A percentile compares a stretch with the other conserved stretches of the same genome.
These are phyloP conservation scores for Camellia granthamiana DNA, from an alignment of 148 eudicot genomes.

Conservation along the genomic window DNA sequence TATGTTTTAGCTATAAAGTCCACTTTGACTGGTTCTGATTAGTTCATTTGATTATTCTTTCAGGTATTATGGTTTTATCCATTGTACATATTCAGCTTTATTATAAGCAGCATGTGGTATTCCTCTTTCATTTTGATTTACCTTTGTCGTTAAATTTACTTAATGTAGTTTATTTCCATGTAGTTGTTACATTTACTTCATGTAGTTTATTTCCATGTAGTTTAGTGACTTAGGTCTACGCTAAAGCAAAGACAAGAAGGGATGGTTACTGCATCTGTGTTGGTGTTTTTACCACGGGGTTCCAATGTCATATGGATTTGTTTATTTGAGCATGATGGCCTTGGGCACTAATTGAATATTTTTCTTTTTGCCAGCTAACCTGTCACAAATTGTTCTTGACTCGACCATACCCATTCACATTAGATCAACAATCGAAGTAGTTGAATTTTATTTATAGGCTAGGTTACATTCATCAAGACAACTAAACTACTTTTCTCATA, in stretches of 20 bases:
- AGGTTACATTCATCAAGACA: background rate
- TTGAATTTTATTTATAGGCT: background rate
- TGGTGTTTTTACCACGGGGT: background rate
- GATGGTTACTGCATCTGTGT: constrained; percentile 1
- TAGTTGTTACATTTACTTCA: background rate
- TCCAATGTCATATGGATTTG: background rate
- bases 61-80: constrained; percentile 98
- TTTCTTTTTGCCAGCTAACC: background rate
- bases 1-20: background rate
- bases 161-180: background rate
- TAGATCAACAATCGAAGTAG: background rate
- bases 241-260: background rate
- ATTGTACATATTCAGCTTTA: constrained; percentile 78
- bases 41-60: constrained; percentile 17
- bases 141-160: background rate
- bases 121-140: constrained; percentile 15
- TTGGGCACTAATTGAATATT: background rate
- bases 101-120: constrained; percentile 86
- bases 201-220: background rate
- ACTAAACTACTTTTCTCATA: background rate
- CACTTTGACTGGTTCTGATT: constrained; percentile 9
- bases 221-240: background rate
- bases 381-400: background rate
- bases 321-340: background rate
- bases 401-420: background rate